Percentiles rank a stretch among this genome's conserved stretches.
These are phyloP conservation scores for Aureobasidium sp. DNA, from an alignment of 2,329 filamentous ascomycete species.

Conservation along the genomic window DNA sequence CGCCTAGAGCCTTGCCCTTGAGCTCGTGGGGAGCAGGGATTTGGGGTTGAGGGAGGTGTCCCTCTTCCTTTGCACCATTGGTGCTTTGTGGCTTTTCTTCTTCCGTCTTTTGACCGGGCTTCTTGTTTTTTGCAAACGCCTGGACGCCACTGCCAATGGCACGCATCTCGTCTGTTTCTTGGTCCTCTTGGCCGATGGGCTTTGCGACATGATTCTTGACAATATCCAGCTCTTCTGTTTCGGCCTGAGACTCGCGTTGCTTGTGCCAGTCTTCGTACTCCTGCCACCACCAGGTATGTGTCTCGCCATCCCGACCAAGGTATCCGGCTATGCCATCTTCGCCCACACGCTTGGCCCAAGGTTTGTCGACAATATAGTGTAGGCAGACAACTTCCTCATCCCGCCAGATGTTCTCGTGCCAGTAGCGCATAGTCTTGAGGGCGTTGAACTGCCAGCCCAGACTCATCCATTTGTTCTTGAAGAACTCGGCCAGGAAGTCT, in stretches of 20 bases:
- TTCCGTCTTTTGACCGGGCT: conserved; percentile 20
- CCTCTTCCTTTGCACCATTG: background rate
- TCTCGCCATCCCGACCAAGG: conserved; percentile 44
- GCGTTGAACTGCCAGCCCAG: conserved; percentile 48
- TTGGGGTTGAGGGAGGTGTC: background rate
- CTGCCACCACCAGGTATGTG: conserved; percentile 49
- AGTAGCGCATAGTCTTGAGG: conserved; percentile 49
- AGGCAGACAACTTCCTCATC: conserved; percentile 43
- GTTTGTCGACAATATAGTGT: conserved; percentile 52
- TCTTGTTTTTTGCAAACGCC: conserved; percentile 25
- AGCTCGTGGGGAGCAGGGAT: conserved; percentile 4
- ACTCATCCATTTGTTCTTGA: conserved; percentile 37
- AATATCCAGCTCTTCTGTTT: conserved; percentile 35
- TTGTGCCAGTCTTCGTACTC: conserved; percentile 37
- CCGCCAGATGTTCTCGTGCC: conserved; percentile 46
- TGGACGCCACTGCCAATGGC: conserved; percentile 27
- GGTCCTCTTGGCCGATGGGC: conserved; percentile 20
- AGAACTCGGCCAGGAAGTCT: conserved; percentile 47
- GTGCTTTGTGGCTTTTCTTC: background rate
- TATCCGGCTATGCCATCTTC: conserved; percentile 42
- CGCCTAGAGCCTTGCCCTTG: conserved; percentile 15
- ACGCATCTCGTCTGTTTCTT: conserved; percentile 24
- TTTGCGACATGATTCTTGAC: conserved; percentile 22
- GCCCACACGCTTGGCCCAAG: conserved; percentile 42
- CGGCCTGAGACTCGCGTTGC: conserved; percentile 22